Percentiles rank a stretch among this genome's conserved stretches.
Conservation (phyloP, 768 basidiomycete species). For the Pleurotus eryngii region DNA sequence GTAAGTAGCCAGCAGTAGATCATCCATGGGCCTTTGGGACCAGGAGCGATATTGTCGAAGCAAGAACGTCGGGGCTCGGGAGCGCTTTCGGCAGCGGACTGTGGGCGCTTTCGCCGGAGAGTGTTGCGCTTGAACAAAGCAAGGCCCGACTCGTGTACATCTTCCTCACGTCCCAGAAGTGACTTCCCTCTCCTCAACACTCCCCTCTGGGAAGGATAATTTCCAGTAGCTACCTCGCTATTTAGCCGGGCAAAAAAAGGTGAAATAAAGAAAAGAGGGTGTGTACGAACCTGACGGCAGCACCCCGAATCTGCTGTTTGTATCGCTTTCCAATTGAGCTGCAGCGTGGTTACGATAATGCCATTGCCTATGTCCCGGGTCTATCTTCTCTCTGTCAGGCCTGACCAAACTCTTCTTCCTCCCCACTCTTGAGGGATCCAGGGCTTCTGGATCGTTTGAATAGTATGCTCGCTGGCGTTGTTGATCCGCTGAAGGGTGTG, state of each 20-base stretch:
- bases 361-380: constrained; percentile 91
- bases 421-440: constrained; percentile 50
- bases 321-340: constrained; percentile 69
- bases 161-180: constrained; percentile 86
- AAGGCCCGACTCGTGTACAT: constrained; percentile 87
- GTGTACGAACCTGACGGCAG: constrained; percentile 75
- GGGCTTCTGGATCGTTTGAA: constrained; percentile 45
- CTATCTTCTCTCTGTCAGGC: constrained; percentile 95
- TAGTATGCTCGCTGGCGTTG: constrained; percentile 46
- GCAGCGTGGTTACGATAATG: constrained; percentile 84
- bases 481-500: constrained; percentile 54
- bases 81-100: constrained; percentile 38
- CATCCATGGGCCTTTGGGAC: constrained; percentile 94
- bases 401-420: constrained; percentile 91
- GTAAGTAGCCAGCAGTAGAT: constrained; percentile 88
- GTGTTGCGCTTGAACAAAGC: constrained; percentile 89
- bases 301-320: constrained; percentile 61
- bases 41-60: constrained; percentile 60
- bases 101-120: constrained; percentile 63
- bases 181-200: constrained; percentile 82
- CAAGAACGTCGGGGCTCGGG: constrained; percentile 28
- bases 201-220: constrained; percentile 54
- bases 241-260: constrained; percentile 9
- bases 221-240: constrained; percentile 62
- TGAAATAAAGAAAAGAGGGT: constrained; percentile 11